Evolutionary conservation across 225 moss, liverwort and hornwort species (phyloP), one percentile per base, ranked within the genome.

Genomic region (Climacium dendroides): DNA sequence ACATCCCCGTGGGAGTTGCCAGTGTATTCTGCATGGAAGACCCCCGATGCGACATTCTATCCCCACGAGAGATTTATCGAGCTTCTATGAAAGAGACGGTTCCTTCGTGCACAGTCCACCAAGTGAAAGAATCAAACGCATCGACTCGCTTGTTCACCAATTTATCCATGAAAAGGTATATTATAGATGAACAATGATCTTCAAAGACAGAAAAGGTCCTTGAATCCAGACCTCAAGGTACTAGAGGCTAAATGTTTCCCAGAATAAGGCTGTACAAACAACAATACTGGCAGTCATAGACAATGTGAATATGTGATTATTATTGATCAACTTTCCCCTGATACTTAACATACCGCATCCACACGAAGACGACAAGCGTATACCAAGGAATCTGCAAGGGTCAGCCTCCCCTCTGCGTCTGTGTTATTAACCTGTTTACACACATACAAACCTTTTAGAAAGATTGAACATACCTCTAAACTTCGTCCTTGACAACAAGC

Each of bases 321-420:
- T 23, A 65, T 47, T 81, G 41, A 88, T 64, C 85, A 84, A 85
- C 50, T 76, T 86, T 70, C 54, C 66, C 28, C 48, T 28, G 45
- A 81, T 24, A 64, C 16, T 65, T 43, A 52, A 78, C 87, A 64
- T 93, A 94, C 94, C 91, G 91, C 91, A 86, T 94, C 94, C 81
- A 94, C 94, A 84, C 91, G 92, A 85, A 94, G 94, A 45, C 93
- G 92, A 87, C 91, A 93, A 87, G 94, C 94, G 80, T 94, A 94
- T 66, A 94, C 93, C 89, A 94, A 89, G 64, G 93, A 90, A 87
- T 94, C 94, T 66, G 94, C 94, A 77, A 94, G 92, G 53, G 94
- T 94, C 47, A 94, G 82, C 82, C 94, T 90, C 84, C 94, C 94
- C 81, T 93, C 93, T 85, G 94, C 94, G 88, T 94, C 94, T 64